Evolutionary conservation across 2,329 filamentous ascomycete species (phyloP).

Genomic region (Aureobasidium sp.): DNA sequence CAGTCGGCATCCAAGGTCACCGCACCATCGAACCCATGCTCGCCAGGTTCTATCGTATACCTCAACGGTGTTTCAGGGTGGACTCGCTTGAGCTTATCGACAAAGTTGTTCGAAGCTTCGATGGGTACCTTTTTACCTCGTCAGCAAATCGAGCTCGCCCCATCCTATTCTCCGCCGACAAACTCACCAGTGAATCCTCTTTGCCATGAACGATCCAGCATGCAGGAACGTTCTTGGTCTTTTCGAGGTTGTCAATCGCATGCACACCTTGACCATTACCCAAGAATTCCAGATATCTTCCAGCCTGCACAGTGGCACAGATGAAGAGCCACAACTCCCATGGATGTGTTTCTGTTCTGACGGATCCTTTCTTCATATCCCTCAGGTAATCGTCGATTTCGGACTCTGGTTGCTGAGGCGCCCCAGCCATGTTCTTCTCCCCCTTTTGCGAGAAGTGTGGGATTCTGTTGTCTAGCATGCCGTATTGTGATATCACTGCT

Average conservation of each 20-base stretch:
- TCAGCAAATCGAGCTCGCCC: not conserved
- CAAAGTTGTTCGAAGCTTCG: conserved; percentile 26
- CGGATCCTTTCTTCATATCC: conserved; percentile 13
- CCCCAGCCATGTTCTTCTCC: conserved; percentile 7
- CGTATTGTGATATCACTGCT: conserved; percentile 29
- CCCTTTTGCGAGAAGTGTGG: conserved; percentile 20
- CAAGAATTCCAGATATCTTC: conserved; percentile 16
- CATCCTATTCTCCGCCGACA: too few species aligned
- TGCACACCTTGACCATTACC: conserved; percentile 20
- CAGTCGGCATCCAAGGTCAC: conserved; percentile 24
- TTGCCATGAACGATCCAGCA: conserved; percentile 31
- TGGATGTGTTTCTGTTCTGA: conserved; percentile 15
- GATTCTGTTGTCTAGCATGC: conserved; percentile 25
- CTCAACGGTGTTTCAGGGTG: conserved; percentile 23
- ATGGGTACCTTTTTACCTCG: conserved; percentile 22
- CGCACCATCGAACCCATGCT: conserved; percentile 33
- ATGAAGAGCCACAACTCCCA: conserved; percentile 19
- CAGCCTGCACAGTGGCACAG: conserved; percentile 19
- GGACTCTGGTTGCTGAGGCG: conserved; percentile 12
- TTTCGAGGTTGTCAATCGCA: conserved; percentile 28
- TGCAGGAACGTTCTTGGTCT: conserved; percentile 22
- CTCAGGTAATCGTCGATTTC: conserved; percentile 15
- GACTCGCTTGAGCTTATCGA: conserved; percentile 22
- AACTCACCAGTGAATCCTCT: conserved; percentile 25
- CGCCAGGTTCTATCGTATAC: conserved; percentile 27